Evolutionary conservation across 2,329 filamentous ascomycete genomes (phyloP).

Genomic region (Phyllosticta citribraziliensis): DNA sequence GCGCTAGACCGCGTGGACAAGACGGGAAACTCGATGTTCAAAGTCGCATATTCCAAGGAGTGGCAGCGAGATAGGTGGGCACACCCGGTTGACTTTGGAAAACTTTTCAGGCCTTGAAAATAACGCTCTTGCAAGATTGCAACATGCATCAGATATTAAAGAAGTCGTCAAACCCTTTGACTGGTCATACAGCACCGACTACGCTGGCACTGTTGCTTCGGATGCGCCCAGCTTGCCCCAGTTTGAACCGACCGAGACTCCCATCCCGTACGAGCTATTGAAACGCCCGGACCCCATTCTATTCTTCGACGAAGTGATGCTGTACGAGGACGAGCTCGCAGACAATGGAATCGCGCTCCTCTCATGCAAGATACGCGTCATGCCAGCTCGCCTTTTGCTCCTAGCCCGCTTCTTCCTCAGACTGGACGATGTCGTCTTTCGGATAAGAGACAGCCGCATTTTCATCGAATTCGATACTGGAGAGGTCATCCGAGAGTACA

Average conservation of each 20-base stretch:
- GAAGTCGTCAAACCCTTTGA: slow-evolving; percentile 94
- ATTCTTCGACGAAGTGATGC: slow-evolving; percentile 91
- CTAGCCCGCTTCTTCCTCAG: slow-evolving; percentile 85
- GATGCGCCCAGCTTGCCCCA: slow-evolving; percentile 1
- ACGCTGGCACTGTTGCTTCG: slow-evolving; percentile 57
- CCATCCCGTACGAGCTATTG: slow-evolving; percentile 77
- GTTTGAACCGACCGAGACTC: slow-evolving; percentile 37
- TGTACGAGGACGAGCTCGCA: slow-evolving; percentile 96
- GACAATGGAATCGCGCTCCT: slow-evolving; percentile 92
- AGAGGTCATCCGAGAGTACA: slow-evolving; percentile 80
- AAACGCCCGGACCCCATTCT: slow-evolving; percentile 85
- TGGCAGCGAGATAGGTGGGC: slow-evolving; percentile 60
- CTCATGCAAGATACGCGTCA: slow-evolving; percentile 85
- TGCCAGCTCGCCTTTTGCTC: slow-evolving; percentile 78
- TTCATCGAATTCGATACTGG: slow-evolving; percentile 80
- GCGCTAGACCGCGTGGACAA: slow-evolving; percentile 90
- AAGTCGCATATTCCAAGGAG: slow-evolving; percentile 83
- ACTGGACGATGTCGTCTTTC: slow-evolving; percentile 78
- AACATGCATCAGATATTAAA: slow-evolving; percentile 75
- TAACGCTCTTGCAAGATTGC: slow-evolving; percentile 46
- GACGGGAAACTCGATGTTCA: slow-evolving; percentile 80
- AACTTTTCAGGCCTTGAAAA: neutral
- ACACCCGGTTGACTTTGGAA: neutral
- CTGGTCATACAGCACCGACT: slow-evolving; percentile 93
- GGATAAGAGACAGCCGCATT: slow-evolving; percentile 80